phyloP scores from a whole-genome alignment of 2,329 filamentous ascomycete species.

The Hortaea sp. region DNA sequence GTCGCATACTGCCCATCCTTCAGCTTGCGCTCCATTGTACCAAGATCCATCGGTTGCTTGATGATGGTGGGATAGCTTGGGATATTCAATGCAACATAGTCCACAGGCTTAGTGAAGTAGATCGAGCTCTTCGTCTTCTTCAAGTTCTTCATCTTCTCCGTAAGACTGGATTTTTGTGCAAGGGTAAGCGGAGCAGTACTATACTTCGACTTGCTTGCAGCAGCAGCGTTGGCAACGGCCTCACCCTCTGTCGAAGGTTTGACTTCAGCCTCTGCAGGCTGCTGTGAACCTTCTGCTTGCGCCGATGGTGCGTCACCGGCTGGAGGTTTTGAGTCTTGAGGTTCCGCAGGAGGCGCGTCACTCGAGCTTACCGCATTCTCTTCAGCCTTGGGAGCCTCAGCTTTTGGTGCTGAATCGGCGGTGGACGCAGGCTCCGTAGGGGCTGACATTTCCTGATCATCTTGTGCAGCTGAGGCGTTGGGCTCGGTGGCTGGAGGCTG shows the following conservation, averaged over 20 bases:
- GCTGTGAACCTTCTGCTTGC: neutral
- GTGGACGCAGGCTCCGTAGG: neutral
- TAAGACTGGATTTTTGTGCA: constrained; percentile 51
- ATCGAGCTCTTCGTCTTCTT: constrained; percentile 78
- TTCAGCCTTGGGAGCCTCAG: neutral
- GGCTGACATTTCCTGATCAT: neutral
- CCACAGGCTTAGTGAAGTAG: constrained; percentile 69
- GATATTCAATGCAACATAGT: constrained; percentile 62
- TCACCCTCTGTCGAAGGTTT: constrained; percentile 13
- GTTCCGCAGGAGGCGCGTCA: neutral
- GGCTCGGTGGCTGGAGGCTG: neutral
- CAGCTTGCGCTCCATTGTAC: constrained; percentile 70
- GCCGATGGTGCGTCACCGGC: neutral
- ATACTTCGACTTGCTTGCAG: constrained; percentile 16
- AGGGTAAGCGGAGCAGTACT: constrained; percentile 43
- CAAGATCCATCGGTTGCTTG: constrained; percentile 72
- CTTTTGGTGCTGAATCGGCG: neutral
- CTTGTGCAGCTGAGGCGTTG: neutral
- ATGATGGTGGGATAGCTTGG: constrained; percentile 66
- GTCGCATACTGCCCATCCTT: constrained; percentile 59
- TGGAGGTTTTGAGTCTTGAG: neutral
- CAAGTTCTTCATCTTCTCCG: constrained; percentile 58
- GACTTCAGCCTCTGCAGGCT: neutral
- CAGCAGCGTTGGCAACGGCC: constrained; percentile 3
- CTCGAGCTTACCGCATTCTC: neutral